Percentiles rank a stretch among this genome's conserved stretches.
Conservation (phyloP, 164 flowering plant genomes). For the Annona squamosa region DNA sequence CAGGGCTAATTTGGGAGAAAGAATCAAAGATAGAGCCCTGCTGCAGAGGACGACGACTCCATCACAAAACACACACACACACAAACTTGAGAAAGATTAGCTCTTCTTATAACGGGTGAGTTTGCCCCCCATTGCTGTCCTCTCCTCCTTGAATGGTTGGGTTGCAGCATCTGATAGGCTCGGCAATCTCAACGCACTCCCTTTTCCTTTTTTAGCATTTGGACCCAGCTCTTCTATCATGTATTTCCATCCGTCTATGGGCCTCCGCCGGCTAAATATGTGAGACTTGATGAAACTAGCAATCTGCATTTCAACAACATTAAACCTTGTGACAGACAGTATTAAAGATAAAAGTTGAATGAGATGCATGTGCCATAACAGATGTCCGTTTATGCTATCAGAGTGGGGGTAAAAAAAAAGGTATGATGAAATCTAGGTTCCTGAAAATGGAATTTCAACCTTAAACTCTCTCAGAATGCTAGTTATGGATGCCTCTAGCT, state of each 20-base stretch:
- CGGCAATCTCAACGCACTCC: conserved; percentile 78
- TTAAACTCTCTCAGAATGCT: too few relatives aligned
- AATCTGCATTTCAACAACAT: conserved; percentile 41
- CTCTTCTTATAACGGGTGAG: conserved; percentile 29
- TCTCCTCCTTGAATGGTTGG: conserved; percentile 77
- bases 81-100: background rate
- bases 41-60: too few relatives aligned
- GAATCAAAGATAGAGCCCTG: too few relatives aligned
- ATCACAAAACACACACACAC: too few relatives aligned
- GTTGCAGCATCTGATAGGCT: conserved; percentile 72
- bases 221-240: conserved; percentile 98
- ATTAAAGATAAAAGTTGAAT: background rate
- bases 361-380: too few relatives aligned
- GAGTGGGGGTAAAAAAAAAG: too few relatives aligned
- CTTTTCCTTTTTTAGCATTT: conserved; percentile 83
- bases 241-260: conserved; percentile 98
- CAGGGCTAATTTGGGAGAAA: too few relatives aligned
- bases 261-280: conserved; percentile 94
- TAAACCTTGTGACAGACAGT: background rate
- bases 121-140: conserved; percentile 14
- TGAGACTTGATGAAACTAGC: conserved; percentile 92
- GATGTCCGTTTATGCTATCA: too few relatives aligned
- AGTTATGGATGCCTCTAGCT: too few relatives aligned
- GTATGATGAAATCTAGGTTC: too few relatives aligned
- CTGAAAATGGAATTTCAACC: too few relatives aligned